phyloP scores from a whole-genome alignment of 495 filamentous ascomycete species.

The Aspergillus indologenus region DNA sequence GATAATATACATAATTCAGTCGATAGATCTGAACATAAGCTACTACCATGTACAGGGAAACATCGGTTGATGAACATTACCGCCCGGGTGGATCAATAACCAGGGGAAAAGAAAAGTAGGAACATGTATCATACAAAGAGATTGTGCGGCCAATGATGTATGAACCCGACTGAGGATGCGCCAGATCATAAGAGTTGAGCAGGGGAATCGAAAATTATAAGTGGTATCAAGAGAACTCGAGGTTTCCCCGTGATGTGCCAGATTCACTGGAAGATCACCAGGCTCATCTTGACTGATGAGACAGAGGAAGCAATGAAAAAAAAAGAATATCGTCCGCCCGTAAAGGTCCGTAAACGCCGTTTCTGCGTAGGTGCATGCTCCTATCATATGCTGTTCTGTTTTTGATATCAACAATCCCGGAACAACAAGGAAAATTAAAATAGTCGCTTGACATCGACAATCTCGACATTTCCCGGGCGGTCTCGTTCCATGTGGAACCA shows the following conservation, averaged over 20 bases:
- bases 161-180: neutral
- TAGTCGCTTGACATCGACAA: slow-evolving; percentile 38
- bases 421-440: slow-evolving; percentile 24
- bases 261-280: neutral
- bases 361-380: slow-evolving; percentile 10
- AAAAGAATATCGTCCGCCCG: slow-evolving; percentile 9
- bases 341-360: slow-evolving; percentile 18
- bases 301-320: neutral
- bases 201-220: neutral
- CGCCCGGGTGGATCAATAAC: neutral
- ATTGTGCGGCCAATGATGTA: neutral
- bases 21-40: neutral
- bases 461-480: slow-evolving; percentile 38
- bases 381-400: neutral
- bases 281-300: neutral
- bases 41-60: neutral
- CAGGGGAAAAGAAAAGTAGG: too few species aligned
- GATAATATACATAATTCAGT: neutral
- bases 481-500: slow-evolving; percentile 52
- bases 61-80: neutral
- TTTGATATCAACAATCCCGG: too few species aligned
- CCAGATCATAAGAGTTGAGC: neutral
- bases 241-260: neutral
- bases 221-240: neutral
- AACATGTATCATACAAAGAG: neutral